Evolutionary conservation across 164 flowering plant species (phyloP), one percentile per base, ranked within the genome.

Genomic region (Dillenia suffruticosa): DNA sequence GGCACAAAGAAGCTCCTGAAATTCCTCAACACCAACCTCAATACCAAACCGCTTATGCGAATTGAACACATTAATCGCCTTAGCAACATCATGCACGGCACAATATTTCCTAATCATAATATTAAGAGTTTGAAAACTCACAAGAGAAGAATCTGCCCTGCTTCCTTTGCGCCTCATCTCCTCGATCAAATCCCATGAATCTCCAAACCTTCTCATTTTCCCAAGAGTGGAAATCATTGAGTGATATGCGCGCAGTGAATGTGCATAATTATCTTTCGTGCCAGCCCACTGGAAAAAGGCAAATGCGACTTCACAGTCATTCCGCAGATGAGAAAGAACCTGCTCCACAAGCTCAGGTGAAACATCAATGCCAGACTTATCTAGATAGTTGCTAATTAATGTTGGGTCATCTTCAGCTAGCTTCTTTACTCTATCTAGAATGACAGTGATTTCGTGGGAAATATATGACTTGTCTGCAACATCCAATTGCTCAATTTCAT

Each of bases 271-370:
- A 0, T 79, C 79, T 69, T 84, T 89, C 77, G 81, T 87, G 6
- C 85, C 84, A 9, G 96, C 97, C 97, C 96, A 90, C 1, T 84
- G 56, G 43, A 90, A 93, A 77, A 93, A 90, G 61, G 85, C 78
- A 69, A 76, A 88, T 0, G 97, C 92, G 4, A 81, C 74, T 50
- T 81, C 84, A 89, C 96, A 86, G 62, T 88, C 85, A 64, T 88
- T 88, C 24, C 94, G 76, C 26, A 79, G 62, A 14, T 78, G 61
- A 19, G 93, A 77, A 46, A 93, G 85, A 53, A 90, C 86, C 78
- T 76, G 86, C 47, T 57, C 64, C 13, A 87, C 97, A 75, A 90
- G 63, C 15, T 74, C 81, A 3, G 80, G 58, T 15, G 90, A 71
- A 10, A 54, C 72, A 11, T 22, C 52, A 45, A 83, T 63, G 3